Conservation (phyloP, 1,284 basidiomycete species). For the Meira miltonrushii region DNA sequence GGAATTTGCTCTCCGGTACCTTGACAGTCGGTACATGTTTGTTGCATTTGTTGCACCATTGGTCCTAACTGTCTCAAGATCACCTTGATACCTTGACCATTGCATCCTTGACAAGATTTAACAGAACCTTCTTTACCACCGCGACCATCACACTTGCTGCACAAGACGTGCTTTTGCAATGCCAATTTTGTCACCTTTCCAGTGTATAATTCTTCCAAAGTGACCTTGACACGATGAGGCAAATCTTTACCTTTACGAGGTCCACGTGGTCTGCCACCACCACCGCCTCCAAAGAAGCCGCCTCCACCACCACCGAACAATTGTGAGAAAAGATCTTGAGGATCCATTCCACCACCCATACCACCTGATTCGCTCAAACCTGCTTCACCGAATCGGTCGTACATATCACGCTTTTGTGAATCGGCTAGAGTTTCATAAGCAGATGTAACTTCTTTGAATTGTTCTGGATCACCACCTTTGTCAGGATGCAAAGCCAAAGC, state of each 20-base stretch:
- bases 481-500: slow-evolving; percentile 68
- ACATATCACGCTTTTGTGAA: slow-evolving; percentile 64
- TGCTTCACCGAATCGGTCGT: slow-evolving; percentile 90
- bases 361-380: slow-evolving; percentile 66
- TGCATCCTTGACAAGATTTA: slow-evolving; percentile 71
- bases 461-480: slow-evolving; percentile 88
- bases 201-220: slow-evolving; percentile 95
- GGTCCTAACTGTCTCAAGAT: slow-evolving; percentile 94
- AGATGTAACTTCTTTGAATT: slow-evolving; percentile 96
- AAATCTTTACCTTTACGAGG: slow-evolving; percentile 97
- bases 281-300: slow-evolving; percentile 60
- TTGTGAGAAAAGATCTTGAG: slow-evolving; percentile 95
- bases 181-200: slow-evolving; percentile 98
- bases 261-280: slow-evolving; percentile 63
- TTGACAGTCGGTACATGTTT: slow-evolving; percentile 84
- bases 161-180: slow-evolving; percentile 90
- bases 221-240: slow-evolving; percentile 90
- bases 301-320: slow-evolving; percentile 72
- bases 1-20: slow-evolving; percentile 92
- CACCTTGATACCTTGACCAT: slow-evolving; percentile 85
- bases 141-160: slow-evolving; percentile 86
- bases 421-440: slow-evolving; percentile 95
- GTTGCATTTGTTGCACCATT: slow-evolving; percentile 99
- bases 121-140: slow-evolving; percentile 97
- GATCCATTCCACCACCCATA: slow-evolving; percentile 85